Percentiles rank a stretch among this genome's conserved stretches.
Conservation (phyloP, 345 rosid genomes). For the Gossypium turneri region DNA sequence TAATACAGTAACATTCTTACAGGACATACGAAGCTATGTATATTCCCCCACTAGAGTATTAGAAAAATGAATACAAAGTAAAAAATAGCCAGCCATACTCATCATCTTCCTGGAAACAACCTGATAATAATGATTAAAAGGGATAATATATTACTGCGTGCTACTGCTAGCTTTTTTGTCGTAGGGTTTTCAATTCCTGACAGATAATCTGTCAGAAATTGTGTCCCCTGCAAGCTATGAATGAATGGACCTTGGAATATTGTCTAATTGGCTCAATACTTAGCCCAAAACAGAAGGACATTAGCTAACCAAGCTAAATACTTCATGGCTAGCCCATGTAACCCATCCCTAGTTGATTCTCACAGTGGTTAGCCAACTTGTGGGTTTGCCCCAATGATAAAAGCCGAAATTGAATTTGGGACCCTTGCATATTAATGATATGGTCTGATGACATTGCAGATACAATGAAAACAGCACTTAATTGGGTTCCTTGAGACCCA, state of each 20-base stretch:
- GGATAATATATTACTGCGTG: background rate
- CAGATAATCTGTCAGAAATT: background rate
- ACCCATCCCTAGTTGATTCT: background rate
- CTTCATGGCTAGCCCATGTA: too few relatives aligned
- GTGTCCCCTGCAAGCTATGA: background rate
- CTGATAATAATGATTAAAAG: background rate
- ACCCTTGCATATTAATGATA: background rate
- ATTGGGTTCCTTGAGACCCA: slow-evolving; percentile 10
- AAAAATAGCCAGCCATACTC: background rate
- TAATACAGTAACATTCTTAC: too few relatives aligned
- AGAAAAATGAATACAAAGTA: background rate
- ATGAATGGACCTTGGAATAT: background rate
- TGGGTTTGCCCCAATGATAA: background rate
- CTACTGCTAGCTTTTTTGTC: background rate
- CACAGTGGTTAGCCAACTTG: background rate
- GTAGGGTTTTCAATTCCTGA: background rate
- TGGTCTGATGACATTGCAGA: background rate
- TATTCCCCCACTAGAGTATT: too few relatives aligned
- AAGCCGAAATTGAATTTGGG: background rate
- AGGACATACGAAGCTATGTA: too few relatives aligned
- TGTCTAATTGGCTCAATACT: background rate
- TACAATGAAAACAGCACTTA: background rate
- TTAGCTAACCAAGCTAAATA: background rate
- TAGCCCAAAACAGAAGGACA: too few relatives aligned
- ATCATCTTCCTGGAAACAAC: background rate